phyloP scores from a whole-genome alignment of 805 yeast genomes.

The Candida tallmaniae region DNA sequence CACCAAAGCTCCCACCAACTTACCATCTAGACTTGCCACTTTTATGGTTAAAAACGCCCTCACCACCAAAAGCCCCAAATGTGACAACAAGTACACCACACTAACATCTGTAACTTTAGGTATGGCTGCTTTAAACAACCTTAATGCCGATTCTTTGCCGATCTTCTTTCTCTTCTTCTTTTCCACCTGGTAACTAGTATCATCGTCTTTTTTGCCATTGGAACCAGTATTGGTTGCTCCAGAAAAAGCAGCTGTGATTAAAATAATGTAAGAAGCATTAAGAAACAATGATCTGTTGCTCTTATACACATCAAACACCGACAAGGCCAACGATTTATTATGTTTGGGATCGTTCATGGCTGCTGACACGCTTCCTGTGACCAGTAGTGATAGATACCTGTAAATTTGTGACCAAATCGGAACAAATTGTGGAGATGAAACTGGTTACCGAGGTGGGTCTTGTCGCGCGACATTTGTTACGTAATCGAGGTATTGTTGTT shows the following conservation, averaged over 20 bases:
- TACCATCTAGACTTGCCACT: constrained; percentile 85
- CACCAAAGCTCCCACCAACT: constrained; percentile 75
- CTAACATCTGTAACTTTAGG: constrained; percentile 28
- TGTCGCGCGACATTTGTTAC: too few relatives aligned
- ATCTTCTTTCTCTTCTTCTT: constrained; percentile 20
- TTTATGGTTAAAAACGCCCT: constrained; percentile 74
- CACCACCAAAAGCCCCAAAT: constrained; percentile 54
- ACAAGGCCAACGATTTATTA: constrained; percentile 16
- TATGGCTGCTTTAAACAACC: constrained; percentile 31
- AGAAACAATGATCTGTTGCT: constrained; percentile 36
- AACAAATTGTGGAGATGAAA: too few relatives aligned
- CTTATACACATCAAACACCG: constrained; percentile 32
- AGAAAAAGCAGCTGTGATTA: constrained; percentile 39
- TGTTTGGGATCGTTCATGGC: too few relatives aligned
- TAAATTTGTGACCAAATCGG: too few relatives aligned
- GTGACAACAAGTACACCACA: constrained; percentile 39
- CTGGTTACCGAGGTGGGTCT: too few relatives aligned
- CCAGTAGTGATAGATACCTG: not conserved
- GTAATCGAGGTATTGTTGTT: too few relatives aligned
- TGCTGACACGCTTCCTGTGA: too few relatives aligned
- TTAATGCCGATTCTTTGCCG: constrained; percentile 23
- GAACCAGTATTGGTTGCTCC: constrained; percentile 32
- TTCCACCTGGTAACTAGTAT: constrained; percentile 6
- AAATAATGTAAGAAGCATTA: constrained; percentile 38
- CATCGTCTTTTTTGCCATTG: constrained; percentile 4